These are phyloP conservation scores for Areca catechu DNA, from an alignment of 176 grass and related monocot genomes.

Conservation along the genomic window DNA sequence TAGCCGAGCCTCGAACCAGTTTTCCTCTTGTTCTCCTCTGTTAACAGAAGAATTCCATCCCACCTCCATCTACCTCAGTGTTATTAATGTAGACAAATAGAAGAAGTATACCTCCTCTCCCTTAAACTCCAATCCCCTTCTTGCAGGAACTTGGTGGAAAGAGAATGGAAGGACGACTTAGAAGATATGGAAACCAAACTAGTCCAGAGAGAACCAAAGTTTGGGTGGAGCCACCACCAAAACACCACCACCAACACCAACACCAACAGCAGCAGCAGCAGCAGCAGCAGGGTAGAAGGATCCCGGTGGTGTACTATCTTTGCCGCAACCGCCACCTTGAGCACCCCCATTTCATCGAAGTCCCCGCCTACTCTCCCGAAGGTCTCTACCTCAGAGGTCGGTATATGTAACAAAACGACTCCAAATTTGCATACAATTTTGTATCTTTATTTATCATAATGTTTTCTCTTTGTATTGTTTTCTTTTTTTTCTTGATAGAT, in stretches of 20 bases:
- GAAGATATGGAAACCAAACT: slow-evolving; percentile 21
- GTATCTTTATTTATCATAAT: background rate
- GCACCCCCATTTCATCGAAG: slow-evolving; percentile 99
- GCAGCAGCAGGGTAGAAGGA: slow-evolving; percentile 26
- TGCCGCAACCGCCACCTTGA: slow-evolving; percentile 79
- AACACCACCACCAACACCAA: slow-evolving; percentile 41
- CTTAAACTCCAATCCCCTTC: too few relatives aligned
- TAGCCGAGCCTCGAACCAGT: too few relatives aligned
- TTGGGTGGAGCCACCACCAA: slow-evolving; percentile 76
- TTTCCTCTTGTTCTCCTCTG: too few relatives aligned
- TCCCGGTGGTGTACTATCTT: slow-evolving; percentile 93
- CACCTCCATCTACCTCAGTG: too few relatives aligned
- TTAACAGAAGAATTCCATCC: too few relatives aligned
- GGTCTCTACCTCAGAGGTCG: slow-evolving; percentile 90
- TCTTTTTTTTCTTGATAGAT: slow-evolving; percentile 29
- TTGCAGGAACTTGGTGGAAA: background rate
- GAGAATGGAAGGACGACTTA: slow-evolving; percentile 30
- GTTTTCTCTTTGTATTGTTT: slow-evolving; percentile 15
- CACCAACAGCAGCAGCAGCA: slow-evolving; percentile 26
- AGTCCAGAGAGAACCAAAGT: slow-evolving; percentile 81
- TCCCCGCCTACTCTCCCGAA: slow-evolving; percentile 59
- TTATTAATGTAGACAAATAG: too few relatives aligned
- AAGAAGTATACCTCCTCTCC: too few relatives aligned
- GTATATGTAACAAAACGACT: slow-evolving; percentile 3
- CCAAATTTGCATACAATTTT: background rate